Conservation (phyloP, 2,329 filamentous ascomycete genomes). For the Bisporella sp. region DNA sequence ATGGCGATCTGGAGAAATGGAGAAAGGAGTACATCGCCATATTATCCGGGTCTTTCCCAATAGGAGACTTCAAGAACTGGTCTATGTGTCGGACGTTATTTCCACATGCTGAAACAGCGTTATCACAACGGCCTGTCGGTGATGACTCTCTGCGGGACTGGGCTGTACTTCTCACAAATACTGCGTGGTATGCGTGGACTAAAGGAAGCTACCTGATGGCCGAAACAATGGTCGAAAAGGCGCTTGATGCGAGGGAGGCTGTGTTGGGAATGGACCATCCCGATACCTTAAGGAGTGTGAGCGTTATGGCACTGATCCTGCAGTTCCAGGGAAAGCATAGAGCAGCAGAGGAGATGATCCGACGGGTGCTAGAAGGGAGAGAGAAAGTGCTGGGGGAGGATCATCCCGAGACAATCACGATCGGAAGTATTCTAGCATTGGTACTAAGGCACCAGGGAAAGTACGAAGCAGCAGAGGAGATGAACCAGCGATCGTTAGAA, state of each 20-base stretch:
- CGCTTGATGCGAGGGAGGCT: slow-evolving; percentile 17
- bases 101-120: neutral
- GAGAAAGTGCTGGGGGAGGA: no score
- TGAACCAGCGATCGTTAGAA: neutral
- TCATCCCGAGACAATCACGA: neutral
- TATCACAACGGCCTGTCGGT: neutral
- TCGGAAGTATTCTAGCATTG: neutral
- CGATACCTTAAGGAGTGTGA: neutral
- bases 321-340: neutral
- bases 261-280: neutral
- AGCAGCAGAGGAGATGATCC: neutral
- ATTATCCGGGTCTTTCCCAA: slow-evolving; percentile 8
- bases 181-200: neutral
- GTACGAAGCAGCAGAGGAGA: neutral
- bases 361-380: neutral
- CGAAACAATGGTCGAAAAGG: slow-evolving; percentile 18
- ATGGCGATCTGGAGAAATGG: slow-evolving; percentile 2
- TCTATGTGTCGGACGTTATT: neutral
- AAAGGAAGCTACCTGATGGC: neutral
- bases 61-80: slow-evolving; percentile 10
- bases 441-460: neutral
- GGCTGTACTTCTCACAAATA: neutral
- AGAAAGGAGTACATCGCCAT: slow-evolving; percentile 6
- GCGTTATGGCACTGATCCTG: neutral
- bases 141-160: neutral